Evolutionary conservation across 2,329 filamentous ascomycete genomes (phyloP), one percentile per base, ranked within the genome.

Genomic region (Exophiala xenobiotica): DNA sequence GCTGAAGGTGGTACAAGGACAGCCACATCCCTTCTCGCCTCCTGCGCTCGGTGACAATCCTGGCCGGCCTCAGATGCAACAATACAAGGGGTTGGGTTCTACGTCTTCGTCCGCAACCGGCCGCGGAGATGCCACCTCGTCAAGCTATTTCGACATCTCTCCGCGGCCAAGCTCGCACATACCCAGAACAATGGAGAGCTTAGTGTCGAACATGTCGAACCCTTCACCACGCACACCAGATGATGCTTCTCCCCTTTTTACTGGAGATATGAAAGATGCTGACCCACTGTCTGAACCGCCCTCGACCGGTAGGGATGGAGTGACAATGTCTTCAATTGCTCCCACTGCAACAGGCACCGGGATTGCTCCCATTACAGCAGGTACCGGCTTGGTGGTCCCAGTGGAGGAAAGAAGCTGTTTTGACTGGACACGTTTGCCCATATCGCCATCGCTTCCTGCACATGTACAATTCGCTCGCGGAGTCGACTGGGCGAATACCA

Each of bases 381-480:
- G 62, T 61, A 42, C 58, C 40, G 14, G 72, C 45, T 66, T 73
- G 48, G 63, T 65, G 44, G 70, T 69, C 52, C 62, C 68, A 16
- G 61, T 61, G 39, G 49, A 57, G 50, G 64, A 76, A 45, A 64
- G 74, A 59, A 74, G 78, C 9, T 86, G 82, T 24, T 92, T 91
- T 64, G 89, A 95, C 67, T 93, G 89, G 89, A 93, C 88, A 3
- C 78, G 82, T 47, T 75, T 92, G 42, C 81, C 85, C 1, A 45
- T 85, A 9, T 80, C 80, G 3, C 73, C 82, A 11, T 78, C 77
- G 20, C 74, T 91, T 33, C 85, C 86, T 1, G 71, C 76, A 6
- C 88, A 93, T 64, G 86, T 92, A 40, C 80, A 78, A 47, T 88
- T 92, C 60, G 85, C 85, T 14, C 80, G 86, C 29, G 82, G 80